Base-by-base conservation (phyloP, 306 rosid genomes). In the Sphenostylis stenocarpa region DNA sequence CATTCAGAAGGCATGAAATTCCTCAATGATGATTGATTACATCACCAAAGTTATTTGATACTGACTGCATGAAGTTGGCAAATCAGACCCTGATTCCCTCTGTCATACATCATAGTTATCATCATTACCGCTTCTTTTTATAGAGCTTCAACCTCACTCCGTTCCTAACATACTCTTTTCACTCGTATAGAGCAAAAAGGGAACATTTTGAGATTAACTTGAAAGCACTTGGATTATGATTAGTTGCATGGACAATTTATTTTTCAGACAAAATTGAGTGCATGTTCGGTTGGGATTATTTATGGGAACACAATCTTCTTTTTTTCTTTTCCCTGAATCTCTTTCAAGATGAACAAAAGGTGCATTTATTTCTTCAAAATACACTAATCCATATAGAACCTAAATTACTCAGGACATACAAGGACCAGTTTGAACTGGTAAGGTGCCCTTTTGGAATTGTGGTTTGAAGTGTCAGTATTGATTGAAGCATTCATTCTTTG, bases 1-100 rank as follows among this genome's bases (percentile, higher is more conserved):
- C 48, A 91, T 93, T 84, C 96, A 91, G 83, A 93, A 93, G 92
- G 98, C 87, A 34, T 81, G 81, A 73, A 78, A 65, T 65, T 78
- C 48, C 36, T 66, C 48, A 60, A 72, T 61, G 67, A 14, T 51
- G 80, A 70, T 61, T 61, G 67, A 34, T 79, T 48, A 75, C 43
- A 71, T 76, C 62, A 6, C 62, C 67, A 62, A 19, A 20, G 14
- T 62, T 57, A 64, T 75, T 29, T 67, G 65, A 71, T 77, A 60
- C 53, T 45, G 63, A 36, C 70, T 55, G 70, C 58, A 63, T 13
- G 43, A 16, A 39, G 58, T 72, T 67, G 24, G 64, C 47, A 61
- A 71, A 57, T 66, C 65, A 57, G 72, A 61, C 19, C 43, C 3
- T 64, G 31, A 45, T 48, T 16, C 20, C 69, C 43, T 55, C 52